Percentiles rank a stretch among this genome's conserved stretches.
phyloP scores from a whole-genome alignment of 2,329 filamentous ascomycete genomes.

The Fonsecaea nubica region DNA sequence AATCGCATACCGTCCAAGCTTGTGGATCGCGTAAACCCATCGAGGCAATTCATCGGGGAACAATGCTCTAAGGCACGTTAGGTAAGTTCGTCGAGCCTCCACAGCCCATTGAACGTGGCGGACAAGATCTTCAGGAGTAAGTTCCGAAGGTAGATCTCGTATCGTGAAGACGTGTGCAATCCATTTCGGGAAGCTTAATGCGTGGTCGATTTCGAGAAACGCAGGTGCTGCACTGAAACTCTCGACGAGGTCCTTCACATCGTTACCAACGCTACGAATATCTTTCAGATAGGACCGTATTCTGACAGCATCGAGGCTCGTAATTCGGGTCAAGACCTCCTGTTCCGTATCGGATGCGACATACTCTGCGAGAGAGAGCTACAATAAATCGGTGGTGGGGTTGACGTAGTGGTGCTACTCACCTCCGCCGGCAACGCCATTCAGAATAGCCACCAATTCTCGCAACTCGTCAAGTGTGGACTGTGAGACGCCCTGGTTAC shows the following conservation, averaged over 20 bases:
- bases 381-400: not conserved
- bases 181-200: slow-evolving; percentile 16
- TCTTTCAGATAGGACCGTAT: too few relatives aligned
- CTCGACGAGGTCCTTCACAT: too few relatives aligned
- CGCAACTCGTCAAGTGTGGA: slow-evolving; percentile 10
- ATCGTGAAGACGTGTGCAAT: slow-evolving; percentile 17
- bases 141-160: slow-evolving; percentile 10
- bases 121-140: slow-evolving; percentile 13
- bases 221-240: too few relatives aligned
- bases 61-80: slow-evolving; percentile 4
- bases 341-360: too few relatives aligned
- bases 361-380: too few relatives aligned
- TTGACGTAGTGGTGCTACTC: not conserved
- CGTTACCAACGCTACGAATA: too few relatives aligned
- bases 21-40: slow-evolving; percentile 18
- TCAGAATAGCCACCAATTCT: slow-evolving; percentile 12
- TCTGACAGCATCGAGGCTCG: too few relatives aligned
- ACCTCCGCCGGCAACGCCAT: slow-evolving; percentile 4
- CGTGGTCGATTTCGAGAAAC: too few relatives aligned
- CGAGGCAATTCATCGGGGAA: slow-evolving; percentile 1
- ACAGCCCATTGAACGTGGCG: slow-evolving; percentile 10
- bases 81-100: slow-evolving; percentile 10
- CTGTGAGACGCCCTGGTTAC: slow-evolving; percentile 9
- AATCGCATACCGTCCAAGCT: slow-evolving; percentile 22
- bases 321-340: too few relatives aligned